Conservation (phyloP, 192 early-diverging fungal genomes). For the Cladochytrium replicatum region DNA sequence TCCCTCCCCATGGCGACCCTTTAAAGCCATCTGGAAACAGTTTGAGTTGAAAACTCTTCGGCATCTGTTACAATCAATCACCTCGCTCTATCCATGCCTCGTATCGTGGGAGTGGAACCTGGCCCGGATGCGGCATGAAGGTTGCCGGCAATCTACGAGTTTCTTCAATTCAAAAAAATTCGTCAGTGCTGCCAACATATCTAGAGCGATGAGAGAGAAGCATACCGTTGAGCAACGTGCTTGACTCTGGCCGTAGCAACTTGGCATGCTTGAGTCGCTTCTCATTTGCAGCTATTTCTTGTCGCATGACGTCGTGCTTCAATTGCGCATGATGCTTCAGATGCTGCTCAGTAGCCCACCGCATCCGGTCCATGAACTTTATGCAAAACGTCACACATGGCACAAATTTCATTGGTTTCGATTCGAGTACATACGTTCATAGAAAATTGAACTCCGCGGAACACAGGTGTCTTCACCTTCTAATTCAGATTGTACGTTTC, state of each 20-base stretch:
- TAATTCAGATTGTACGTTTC: neutral
- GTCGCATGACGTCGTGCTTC: slow-evolving; percentile 16
- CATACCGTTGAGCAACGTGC: too few relatives aligned
- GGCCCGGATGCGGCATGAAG: slow-evolving; percentile 44
- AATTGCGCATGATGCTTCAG: slow-evolving; percentile 22
- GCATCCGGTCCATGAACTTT: slow-evolving; percentile 40
- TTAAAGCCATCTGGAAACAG: slow-evolving; percentile 21
- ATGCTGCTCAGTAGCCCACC: slow-evolving; percentile 36
- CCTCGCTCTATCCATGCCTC: slow-evolving; percentile 32
- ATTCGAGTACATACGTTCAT: slow-evolving; percentile 29
- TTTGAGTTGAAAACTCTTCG: slow-evolving; percentile 1
- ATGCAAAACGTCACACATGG: neutral
- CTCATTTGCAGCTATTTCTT: slow-evolving; percentile 38
- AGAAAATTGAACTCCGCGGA: slow-evolving; percentile 30
- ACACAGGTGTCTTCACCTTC: slow-evolving; percentile 24
- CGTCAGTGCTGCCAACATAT: slow-evolving; percentile 2
- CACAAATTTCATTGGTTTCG: slow-evolving; percentile 7
- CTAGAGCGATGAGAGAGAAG: slow-evolving; percentile 3
- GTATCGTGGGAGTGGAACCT: slow-evolving; percentile 22
- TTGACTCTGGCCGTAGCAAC: slow-evolving; percentile 14
- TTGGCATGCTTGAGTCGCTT: slow-evolving; percentile 25
- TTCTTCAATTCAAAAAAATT: too few relatives aligned
- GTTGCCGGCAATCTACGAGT: slow-evolving; percentile 28
- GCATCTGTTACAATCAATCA: slow-evolving; percentile 2
- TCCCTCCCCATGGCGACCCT: slow-evolving; percentile 10